Evolutionary conservation across 2,329 filamentous ascomycete genomes (phyloP), one percentile per base, ranked within the genome.

Genomic region (Fusarium hostae): DNA sequence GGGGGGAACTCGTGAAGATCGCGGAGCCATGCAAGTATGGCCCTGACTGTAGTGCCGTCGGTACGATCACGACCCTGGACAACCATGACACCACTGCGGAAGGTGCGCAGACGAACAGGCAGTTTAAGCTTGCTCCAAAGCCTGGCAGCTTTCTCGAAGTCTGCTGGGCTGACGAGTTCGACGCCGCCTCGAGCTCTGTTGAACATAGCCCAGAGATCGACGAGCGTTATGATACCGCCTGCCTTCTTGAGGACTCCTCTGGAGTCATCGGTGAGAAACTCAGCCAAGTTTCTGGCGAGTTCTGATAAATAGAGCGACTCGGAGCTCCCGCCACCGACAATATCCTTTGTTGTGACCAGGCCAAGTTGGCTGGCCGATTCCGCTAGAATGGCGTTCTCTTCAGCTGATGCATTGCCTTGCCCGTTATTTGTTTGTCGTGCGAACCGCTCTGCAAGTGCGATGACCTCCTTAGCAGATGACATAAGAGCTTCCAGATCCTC

Each of bases 401-500:
- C 94, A 1, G 89, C 86, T 9, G 86, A 89, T 18, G 84, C 87
- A n/a, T 86, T 87, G 26, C 87, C 88, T 22, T 86, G 87, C 32
- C 86, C 88, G 13, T 86, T 84, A 68, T 88, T 88, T 24, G 84
- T 84, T 77, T 95, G 92, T 16, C 89, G 86, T 3, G 94, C 91
- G 75, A 98, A 95, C 20, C 90, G 90, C 81, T 98, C 95, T 2
- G 96, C 96, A 44, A 99, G 90, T 9, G 94, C 94, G 55, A 98
- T 92, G 52, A 99, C 94, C 79, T 99, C 94, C 79, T 98, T 98
- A 9, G 96, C 96, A 6, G 95, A 98, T 6, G 95, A 94, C 95
- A 98, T 99, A 40, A 99, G 86, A 6, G 96, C 95, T 79, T 98
- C 95, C 1, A 99, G 88, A 77, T 99, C 96, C 79, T 98, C 95